These are phyloP conservation scores for Metschnikowia kofuensis DNA, from an alignment of 805 yeast genomes.

Conservation along the genomic window DNA sequence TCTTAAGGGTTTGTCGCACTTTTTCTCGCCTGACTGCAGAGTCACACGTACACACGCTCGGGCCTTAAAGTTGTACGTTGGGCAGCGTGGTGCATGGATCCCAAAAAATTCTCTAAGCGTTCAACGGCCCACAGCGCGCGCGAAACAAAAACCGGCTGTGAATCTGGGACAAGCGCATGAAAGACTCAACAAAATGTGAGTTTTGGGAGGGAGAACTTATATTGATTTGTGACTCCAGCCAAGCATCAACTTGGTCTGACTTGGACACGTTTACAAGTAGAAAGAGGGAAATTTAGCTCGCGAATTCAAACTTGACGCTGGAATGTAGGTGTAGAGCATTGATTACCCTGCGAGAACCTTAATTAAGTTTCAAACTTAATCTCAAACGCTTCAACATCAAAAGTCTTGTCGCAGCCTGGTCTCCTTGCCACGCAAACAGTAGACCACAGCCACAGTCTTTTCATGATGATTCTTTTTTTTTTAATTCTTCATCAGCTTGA, in stretches of 20 bases:
- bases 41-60: conserved; percentile 4
- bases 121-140: not conserved
- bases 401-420: no score
- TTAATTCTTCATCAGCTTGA: no score
- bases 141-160: not conserved
- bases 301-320: not conserved
- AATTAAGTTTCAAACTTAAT: not conserved
- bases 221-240: no score
- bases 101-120: not conserved
- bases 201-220: not conserved
- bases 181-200: not conserved
- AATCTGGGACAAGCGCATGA: not conserved
- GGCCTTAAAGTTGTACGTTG: not conserved
- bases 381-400: no score
- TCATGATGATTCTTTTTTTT: no score
- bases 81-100: not conserved
- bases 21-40: conserved; percentile 7
- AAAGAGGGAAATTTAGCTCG: not conserved
- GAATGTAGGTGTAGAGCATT: not conserved
- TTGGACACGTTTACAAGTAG: not conserved
- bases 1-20: conserved; percentile 3
- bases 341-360: not conserved
- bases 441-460: no score
- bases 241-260: no score
- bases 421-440: no score